Evolutionary conservation across 176 grass and related monocot species (phyloP).

Genomic region (Phragmites australis): DNA sequence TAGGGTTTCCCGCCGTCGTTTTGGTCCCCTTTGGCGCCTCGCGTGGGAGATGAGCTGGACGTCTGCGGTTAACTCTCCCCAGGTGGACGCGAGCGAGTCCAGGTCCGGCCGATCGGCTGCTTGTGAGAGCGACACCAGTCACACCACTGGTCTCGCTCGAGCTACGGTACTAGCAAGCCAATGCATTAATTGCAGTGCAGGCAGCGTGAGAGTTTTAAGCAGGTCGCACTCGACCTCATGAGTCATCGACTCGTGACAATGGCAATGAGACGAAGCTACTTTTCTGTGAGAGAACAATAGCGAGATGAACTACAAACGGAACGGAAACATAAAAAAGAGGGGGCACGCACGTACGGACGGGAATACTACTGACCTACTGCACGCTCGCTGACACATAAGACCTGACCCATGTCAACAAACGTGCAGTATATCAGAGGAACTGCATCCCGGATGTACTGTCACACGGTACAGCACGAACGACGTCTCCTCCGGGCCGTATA

Average conservation of each 20-base stretch:
- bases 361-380: too few relatives aligned
- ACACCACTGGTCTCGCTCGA: conserved; percentile 19
- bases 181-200: conserved; percentile 1
- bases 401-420: too few relatives aligned
- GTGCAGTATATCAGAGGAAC: too few relatives aligned
- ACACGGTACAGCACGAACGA: too few relatives aligned
- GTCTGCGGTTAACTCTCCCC: not conserved
- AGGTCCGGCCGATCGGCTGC: not conserved
- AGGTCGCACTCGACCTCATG: not conserved
- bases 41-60: conserved; percentile 9
- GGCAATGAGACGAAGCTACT: not conserved
- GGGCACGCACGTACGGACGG: too few relatives aligned
- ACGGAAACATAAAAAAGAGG: too few relatives aligned
- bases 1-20: not conserved
- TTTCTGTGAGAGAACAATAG: not conserved
- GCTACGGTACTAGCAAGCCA: not conserved
- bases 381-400: too few relatives aligned
- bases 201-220: not conserved
- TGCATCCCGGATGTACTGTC: too few relatives aligned
- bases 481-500: too few relatives aligned
- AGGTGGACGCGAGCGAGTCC: not conserved
- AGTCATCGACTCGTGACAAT: not conserved
- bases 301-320: too few relatives aligned
- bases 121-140: conserved; percentile 17
- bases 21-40: not conserved